These are phyloP conservation scores for Penicillium sp. DNA, from an alignment of 2,329 filamentous ascomycete genomes.

Conservation along the genomic window DNA sequence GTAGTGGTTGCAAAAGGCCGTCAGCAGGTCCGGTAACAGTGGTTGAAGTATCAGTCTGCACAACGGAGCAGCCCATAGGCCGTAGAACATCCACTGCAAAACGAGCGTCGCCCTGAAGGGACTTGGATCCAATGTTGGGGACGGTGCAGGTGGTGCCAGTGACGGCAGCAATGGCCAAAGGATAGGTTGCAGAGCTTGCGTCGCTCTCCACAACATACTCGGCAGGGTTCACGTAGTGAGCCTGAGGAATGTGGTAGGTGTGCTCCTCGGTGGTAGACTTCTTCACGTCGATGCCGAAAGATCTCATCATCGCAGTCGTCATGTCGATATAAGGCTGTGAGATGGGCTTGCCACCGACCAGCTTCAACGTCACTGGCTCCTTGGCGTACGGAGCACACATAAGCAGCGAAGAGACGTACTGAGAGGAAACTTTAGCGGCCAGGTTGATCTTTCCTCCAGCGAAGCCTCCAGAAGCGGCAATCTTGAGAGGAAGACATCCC, in stretches of 20 bases:
- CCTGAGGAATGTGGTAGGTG: slow-evolving; percentile 90
- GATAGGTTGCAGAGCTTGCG: slow-evolving; percentile 95
- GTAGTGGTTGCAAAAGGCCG: slow-evolving; percentile 71
- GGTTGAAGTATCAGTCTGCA: slow-evolving; percentile 80
- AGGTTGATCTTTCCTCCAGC: slow-evolving; percentile 85
- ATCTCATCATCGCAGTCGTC: slow-evolving; percentile 96
- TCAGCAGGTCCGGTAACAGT: slow-evolving; percentile 84
- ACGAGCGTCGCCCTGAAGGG: slow-evolving; percentile 89
- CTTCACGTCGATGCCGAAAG: slow-evolving; percentile 80
- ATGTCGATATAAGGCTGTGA: slow-evolving; percentile 98
- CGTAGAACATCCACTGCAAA: slow-evolving; percentile 87
- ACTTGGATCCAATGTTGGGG: slow-evolving; percentile 90
- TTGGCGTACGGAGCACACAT: slow-evolving; percentile 98
- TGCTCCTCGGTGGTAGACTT: slow-evolving; percentile 76
- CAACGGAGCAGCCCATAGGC: slow-evolving; percentile 91
- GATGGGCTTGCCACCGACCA: slow-evolving; percentile 96
- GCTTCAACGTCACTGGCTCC: slow-evolving; percentile 80
- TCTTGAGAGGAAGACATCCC: slow-evolving; percentile 77
- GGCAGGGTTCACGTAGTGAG: slow-evolving; percentile 75
- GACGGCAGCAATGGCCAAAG: slow-evolving; percentile 88
- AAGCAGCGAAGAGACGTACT: slow-evolving; percentile 94
- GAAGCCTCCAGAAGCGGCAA: slow-evolving; percentile 79
- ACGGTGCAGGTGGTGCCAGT: slow-evolving; percentile 94
- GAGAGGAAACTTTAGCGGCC: slow-evolving; percentile 94
- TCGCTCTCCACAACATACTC: slow-evolving; percentile 95